A percentile compares a stretch with the other conserved stretches of the same genome.
Conservation (phyloP, 306 rosid genomes). For the Neltuma alba region DNA sequence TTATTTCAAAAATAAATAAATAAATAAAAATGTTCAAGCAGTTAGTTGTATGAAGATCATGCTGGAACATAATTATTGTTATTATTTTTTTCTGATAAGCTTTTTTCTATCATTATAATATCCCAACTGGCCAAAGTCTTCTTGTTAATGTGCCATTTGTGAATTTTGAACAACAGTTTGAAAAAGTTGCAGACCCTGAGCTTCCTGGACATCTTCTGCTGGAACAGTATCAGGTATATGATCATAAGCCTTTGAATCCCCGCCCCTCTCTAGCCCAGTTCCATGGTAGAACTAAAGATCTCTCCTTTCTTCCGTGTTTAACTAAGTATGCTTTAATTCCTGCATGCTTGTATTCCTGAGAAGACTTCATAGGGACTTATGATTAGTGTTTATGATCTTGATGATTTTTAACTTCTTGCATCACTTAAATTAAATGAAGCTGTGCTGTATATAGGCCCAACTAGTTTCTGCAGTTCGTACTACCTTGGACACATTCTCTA, state of each 20-base stretch:
- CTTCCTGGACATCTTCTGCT: conserved; percentile 95
- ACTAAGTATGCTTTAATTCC: conserved; percentile 15
- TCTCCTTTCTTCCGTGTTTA: neutral
- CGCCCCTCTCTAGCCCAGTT: neutral
- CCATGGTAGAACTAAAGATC: neutral
- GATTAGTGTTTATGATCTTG: conserved; percentile 26
- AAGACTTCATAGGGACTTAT: conserved; percentile 5
- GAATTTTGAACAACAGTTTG: conserved; percentile 68
- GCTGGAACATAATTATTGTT: conserved; percentile 20
- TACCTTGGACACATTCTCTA: conserved; percentile 83
- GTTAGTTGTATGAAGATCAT: conserved; percentile 9
- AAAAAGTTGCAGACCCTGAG: conserved; percentile 81
- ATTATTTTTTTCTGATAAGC: conserved; percentile 26
- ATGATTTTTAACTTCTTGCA: conserved; percentile 29
- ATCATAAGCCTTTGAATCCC: conserved; percentile 9
- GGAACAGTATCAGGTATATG: conserved; percentile 91
- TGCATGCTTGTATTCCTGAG: neutral
- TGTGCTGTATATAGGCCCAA: conserved; percentile 74
- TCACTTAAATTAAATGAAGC: conserved; percentile 38
- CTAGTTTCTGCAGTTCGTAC: conserved; percentile 95
- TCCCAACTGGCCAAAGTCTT: conserved; percentile 18
- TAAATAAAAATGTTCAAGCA: neutral
- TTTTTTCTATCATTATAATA: conserved; percentile 17
- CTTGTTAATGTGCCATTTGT: conserved; percentile 38
- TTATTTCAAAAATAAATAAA: neutral